These are phyloP conservation scores for Chlamydomonas schloesseri DNA, from an alignment of 139 green algal genomes.

Conservation along the genomic window DNA sequence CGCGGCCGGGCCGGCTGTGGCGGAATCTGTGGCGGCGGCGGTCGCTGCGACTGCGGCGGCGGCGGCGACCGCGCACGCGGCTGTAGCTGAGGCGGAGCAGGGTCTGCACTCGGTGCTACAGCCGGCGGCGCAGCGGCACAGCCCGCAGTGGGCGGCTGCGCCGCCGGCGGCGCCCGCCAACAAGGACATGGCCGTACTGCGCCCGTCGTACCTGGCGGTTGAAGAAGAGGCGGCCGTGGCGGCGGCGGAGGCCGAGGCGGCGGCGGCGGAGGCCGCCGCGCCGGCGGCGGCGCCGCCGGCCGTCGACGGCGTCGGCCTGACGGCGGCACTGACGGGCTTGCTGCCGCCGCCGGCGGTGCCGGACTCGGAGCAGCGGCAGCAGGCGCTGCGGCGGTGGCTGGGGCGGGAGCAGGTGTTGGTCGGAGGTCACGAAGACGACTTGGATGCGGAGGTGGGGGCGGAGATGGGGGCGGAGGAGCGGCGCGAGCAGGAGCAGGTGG, in stretches of 20 bases:
- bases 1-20: too few species aligned
- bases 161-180: not conserved
- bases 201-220: not conserved
- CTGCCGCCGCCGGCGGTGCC: too few species aligned
- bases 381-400: not conserved
- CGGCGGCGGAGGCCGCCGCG: not conserved
- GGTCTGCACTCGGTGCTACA: not conserved
- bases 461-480: too few species aligned
- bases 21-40: not conserved
- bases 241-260: not conserved
- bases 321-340: too few species aligned
- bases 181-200: conserved; percentile 7
- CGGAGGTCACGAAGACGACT: too few species aligned
- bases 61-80: not conserved
- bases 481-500: too few species aligned
- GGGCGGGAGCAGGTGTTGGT: not conserved
- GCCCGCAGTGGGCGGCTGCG: not conserved
- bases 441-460: not conserved
- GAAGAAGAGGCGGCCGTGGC: not conserved
- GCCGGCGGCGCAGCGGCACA: not conserved
- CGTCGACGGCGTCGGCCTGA: too few species aligned
- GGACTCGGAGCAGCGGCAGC: not conserved
- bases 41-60: not conserved
- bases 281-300: too few species aligned
- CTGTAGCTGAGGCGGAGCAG: not conserved